These are phyloP conservation scores for Cutaneotrichosporon dermatis DNA, from an alignment of 1,284 basidiomycete genomes.

Conservation along the genomic window DNA sequence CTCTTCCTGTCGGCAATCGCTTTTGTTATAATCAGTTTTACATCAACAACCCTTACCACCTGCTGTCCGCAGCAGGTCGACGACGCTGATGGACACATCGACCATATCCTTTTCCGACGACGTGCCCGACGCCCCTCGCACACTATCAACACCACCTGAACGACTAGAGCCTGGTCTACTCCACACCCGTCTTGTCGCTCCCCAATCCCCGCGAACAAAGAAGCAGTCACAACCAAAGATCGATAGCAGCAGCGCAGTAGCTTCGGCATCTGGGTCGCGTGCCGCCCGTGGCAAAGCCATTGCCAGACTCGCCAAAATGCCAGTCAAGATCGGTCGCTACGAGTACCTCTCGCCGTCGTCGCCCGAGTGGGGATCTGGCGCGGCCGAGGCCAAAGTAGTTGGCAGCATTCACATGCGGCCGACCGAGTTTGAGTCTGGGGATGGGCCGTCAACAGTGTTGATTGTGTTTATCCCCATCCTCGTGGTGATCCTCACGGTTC, in stretches of 20 bases:
- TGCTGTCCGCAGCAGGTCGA: background rate
- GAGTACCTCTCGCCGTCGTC: background rate
- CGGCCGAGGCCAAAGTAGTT: background rate
- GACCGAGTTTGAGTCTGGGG: conserved; percentile 11
- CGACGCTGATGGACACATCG: conserved; percentile 32
- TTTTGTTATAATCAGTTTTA: too few species aligned
- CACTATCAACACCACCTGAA: conserved; percentile 6
- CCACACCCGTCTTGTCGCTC: conserved; percentile 31
- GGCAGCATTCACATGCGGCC: background rate
- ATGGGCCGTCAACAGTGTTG: conserved; percentile 33
- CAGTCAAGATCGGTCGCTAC: conserved; percentile 2
- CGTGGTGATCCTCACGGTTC: conserved; percentile 84
- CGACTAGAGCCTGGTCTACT: conserved; percentile 21
- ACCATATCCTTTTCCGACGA: conserved; percentile 29
- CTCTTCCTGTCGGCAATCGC: too few species aligned
- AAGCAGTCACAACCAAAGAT: background rate
- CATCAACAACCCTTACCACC: background rate
- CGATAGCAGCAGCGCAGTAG: conserved; percentile 1
- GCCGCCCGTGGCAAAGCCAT: conserved; percentile 3
- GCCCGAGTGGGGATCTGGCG: background rate
- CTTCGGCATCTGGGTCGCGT: background rate
- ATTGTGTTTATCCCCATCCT: conserved; percentile 65
- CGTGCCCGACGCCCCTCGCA: conserved; percentile 10
- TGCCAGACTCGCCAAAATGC: conserved; percentile 1
- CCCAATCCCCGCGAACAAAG: conserved; percentile 17